Evolutionary conservation across 2,329 filamentous ascomycete genomes (phyloP), one percentile per base, ranked within the genome.

Genomic region (Hymenoscyphus scutula): DNA sequence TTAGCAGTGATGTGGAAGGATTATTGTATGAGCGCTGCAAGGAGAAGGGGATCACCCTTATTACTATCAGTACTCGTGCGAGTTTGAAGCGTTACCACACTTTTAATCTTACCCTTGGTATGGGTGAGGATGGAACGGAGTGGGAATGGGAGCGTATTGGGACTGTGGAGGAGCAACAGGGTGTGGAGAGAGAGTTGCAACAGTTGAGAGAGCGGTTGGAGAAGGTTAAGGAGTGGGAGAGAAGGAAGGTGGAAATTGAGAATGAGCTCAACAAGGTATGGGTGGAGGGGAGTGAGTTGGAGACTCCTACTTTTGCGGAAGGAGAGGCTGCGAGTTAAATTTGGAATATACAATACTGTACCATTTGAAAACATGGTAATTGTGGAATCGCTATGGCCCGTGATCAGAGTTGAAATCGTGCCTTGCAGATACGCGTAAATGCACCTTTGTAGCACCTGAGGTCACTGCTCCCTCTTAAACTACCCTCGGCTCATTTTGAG

Each of bases 91-190:
- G 94, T 73, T 98, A 98, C 73, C 95, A 99, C 78, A 93, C 88
- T 0, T 97, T 88, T 77, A 96, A 96, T 70, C 86, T 99, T 10
- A 89, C 88, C 2, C 85, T 99, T 4, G 93, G 93, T 30, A 79
- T 90, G 63, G 94, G 93, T 58, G 86, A 90, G 17, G 84, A 87
- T 58, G 91, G 89, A n/a, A 89, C 91, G 60, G 89, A 90, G 71
- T 98, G 95, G 92, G 89, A 94, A 68, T 90, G 97, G 75, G 90
- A 97, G 75, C 87, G 91, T 62, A 98, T 99, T 69, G 95, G 95
- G 62, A 97, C 93, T 0, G 91, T 92, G 73, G 86, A 89, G 63
- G 95, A 99, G 80, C 97, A 97, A 79, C 87, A 93, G 75, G 90
- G 91, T 25, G 92, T 97, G 7, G 93, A 97, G 78, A 91, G 91